Base-by-base conservation (phyloP, 345 rosid genomes). In the Boechera retrofracta region DNA sequence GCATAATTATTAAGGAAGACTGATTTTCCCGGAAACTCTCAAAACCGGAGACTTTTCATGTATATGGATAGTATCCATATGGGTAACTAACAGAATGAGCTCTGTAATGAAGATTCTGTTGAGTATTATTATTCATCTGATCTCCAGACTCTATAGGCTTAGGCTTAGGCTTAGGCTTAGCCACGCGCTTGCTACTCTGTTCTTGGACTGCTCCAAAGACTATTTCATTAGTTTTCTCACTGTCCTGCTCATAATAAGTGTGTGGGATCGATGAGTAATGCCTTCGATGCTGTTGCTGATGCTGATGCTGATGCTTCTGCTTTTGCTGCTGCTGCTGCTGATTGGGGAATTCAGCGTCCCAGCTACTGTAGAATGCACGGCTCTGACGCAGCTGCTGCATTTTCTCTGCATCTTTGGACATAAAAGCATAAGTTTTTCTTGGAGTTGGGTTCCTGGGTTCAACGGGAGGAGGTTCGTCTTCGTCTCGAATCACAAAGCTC, bases 401-500 rank as follows among this genome's bases (percentile, higher is more conserved):
- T 83, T 91, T 96, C 82, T 96, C 98, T 0, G 94, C 88, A 33
- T 93, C 98, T 83, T 89, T 93, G 18, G 97, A 88, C 99, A 96
- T 93, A 83, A 93, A 96, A 18, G 99, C 81, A 57, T 93, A 96
- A 3, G 89, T 96, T 74, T 96, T 96, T 73, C 86, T 80, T 0
- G 97, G 98, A 9, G 98, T 93, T 44, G 87, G 96, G 70, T 89
- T 84, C 84, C 96, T 83, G 35, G 96, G 76, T 68, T 95, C 98
- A 15, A 86, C 80, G 2, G 96, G 87, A 69, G 98, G 98, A 29
- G 99, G 98, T 64, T 82, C 97, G 6, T 96, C 99, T 72, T 84
- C 97, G 15, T 80, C 82, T 29, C 51, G 63, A 44, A 96, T 93
- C 74, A 88, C 93, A 76, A 82, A 93, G 85, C 99, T 96, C 67